Percentiles rank a stretch among this genome's conserved stretches.
These are phyloP conservation scores for Phytophthora hybrid DNA, from an alignment of 352 stramenopile species.

Conservation along the genomic window DNA sequence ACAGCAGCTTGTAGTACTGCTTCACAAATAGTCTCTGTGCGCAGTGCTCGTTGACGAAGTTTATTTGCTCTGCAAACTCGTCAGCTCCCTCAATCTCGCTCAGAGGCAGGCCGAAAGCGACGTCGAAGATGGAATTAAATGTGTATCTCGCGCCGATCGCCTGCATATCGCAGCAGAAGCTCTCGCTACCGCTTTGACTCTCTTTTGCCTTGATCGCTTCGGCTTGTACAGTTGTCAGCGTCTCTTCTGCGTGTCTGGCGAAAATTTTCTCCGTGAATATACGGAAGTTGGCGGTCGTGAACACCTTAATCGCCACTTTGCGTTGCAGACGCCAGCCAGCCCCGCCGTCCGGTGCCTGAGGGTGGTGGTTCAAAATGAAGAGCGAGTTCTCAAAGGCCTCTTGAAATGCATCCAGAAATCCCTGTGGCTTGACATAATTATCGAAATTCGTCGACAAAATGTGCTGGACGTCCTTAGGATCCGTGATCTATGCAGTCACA, in stretches of 20 bases:
- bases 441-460: slow-evolving; percentile 69
- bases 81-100: slow-evolving; percentile 39
- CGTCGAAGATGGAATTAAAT: slow-evolving; percentile 63
- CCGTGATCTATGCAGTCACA: slow-evolving; percentile 45
- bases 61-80: slow-evolving; percentile 57
- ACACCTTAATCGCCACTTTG: slow-evolving; percentile 90
- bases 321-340: slow-evolving; percentile 76
- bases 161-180: slow-evolving; percentile 62
- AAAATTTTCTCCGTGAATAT: slow-evolving; percentile 60
- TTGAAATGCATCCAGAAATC: slow-evolving; percentile 71
- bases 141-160: slow-evolving; percentile 61
- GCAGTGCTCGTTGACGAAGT: slow-evolving; percentile 64
- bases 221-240: slow-evolving; percentile 17
- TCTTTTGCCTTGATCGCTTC: slow-evolving; percentile 11
- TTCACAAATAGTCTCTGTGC: slow-evolving; percentile 65
- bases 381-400: slow-evolving; percentile 79
- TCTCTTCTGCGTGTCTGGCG: slow-evolving; percentile 46
- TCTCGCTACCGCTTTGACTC: not conserved
- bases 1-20: slow-evolving; percentile 69
- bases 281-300: slow-evolving; percentile 74
- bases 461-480: slow-evolving; percentile 73
- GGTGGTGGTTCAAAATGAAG: slow-evolving; percentile 80
- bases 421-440: slow-evolving; percentile 81
- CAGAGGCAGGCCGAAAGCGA: slow-evolving; percentile 59
- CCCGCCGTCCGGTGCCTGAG: slow-evolving; percentile 55